Percentiles rank a stretch among this genome's conserved stretches.
Evolutionary conservation across 2,329 filamentous ascomycete genomes (phyloP).

Genomic region (Talaromyces sp.): DNA sequence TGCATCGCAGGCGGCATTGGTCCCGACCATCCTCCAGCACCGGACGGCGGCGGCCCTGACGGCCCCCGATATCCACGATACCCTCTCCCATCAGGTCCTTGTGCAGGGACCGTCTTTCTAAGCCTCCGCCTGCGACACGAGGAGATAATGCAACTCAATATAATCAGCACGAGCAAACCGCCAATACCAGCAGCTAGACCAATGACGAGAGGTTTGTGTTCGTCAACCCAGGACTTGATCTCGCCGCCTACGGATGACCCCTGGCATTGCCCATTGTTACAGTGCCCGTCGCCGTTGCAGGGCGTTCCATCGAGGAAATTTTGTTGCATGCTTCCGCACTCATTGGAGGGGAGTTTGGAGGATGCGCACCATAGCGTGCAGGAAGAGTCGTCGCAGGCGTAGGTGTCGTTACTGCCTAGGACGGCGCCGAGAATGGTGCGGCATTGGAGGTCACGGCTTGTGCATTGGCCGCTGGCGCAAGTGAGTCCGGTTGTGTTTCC

Average conservation of each 20-base stretch:
- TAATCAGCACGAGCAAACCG: constrained; percentile 63
- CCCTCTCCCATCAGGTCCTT: not conserved
- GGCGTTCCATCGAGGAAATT: constrained; percentile 91
- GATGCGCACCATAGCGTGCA: constrained; percentile 76
- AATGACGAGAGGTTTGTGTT: constrained; percentile 78
- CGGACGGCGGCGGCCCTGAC: not conserved
- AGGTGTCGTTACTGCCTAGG: constrained; percentile 70
- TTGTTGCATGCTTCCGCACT: constrained; percentile 74
- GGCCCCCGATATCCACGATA: not conserved
- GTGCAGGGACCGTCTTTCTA: not conserved
- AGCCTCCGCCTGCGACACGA: constrained; percentile 47
- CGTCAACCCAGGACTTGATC: constrained; percentile 69
- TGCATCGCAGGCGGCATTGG: constrained; percentile 18
- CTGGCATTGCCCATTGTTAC: constrained; percentile 71
- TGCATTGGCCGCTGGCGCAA: constrained; percentile 93
- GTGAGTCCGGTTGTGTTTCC: constrained; percentile 59
- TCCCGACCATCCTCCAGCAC: constrained; percentile 14
- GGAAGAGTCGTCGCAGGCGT: constrained; percentile 68
- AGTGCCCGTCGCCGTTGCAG: constrained; percentile 76
- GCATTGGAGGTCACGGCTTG: constrained; percentile 85
- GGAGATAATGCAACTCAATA: constrained; percentile 64
- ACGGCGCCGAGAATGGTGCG: constrained; percentile 74
- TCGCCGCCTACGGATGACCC: constrained; percentile 67
- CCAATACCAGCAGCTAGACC: constrained; percentile 70
- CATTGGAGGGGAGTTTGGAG: constrained; percentile 60